phyloP scores from a whole-genome alignment of 2,329 filamentous ascomycete genomes.

The Metarhizium humberi region DNA sequence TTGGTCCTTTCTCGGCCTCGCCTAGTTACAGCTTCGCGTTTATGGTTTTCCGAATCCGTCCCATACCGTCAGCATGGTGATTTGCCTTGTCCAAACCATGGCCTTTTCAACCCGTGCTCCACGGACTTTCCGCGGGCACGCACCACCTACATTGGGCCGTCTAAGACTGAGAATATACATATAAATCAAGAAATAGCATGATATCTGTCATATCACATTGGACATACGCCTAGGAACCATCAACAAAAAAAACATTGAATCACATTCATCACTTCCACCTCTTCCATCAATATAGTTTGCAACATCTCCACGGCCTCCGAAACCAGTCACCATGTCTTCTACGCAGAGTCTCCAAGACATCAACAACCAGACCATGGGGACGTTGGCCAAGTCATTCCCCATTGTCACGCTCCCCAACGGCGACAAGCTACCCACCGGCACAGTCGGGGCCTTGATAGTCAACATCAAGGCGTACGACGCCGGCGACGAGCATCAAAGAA shows the following conservation, averaged over 20 bases:
- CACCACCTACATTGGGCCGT: not conserved
- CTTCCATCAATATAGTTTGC: not conserved
- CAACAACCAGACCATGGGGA: slow-evolving; percentile 9
- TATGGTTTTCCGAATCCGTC: too few species aligned
- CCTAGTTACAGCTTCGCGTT: too few species aligned
- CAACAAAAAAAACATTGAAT: too few species aligned
- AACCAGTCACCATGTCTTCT: not conserved
- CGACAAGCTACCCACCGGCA: slow-evolving; percentile 8
- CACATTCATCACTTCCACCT: not conserved
- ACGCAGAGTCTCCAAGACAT: slow-evolving; percentile 3
- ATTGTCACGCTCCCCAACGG: slow-evolving; percentile 3
- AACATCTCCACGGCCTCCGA: not conserved
- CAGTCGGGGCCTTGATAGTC: slow-evolving; percentile 8
- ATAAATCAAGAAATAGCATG: too few species aligned
- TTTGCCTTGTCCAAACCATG: not conserved
- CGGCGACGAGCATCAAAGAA: not conserved
- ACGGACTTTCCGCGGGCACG: not conserved
- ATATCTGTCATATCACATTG: too few species aligned
- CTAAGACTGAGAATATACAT: too few species aligned
- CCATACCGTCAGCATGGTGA: too few species aligned
- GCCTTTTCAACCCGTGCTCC: not conserved
- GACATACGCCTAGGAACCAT: too few species aligned
- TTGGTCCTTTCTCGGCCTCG: too few species aligned
- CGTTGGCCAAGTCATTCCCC: slow-evolving; percentile 5
- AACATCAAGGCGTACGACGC: slow-evolving; percentile 8